A percentile compares a stretch with the other conserved stretches of the same genome.
These are phyloP conservation scores for Kurtzmaniella quercitrusa DNA, from an alignment of 1,139 yeast species.

Conservation along the genomic window DNA sequence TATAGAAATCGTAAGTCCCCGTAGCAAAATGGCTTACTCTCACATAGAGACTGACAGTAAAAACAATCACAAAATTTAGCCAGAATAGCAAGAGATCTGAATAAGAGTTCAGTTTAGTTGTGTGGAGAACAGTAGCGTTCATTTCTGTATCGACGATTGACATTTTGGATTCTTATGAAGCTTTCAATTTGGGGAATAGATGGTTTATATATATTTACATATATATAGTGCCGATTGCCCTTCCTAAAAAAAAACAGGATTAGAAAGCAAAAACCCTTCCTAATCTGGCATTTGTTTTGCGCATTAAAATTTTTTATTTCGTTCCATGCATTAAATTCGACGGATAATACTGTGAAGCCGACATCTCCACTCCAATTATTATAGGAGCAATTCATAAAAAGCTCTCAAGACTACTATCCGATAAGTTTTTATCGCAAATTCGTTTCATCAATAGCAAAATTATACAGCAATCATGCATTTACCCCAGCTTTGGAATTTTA, in stretches of 20 bases:
- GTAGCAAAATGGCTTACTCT: conserved; percentile 20
- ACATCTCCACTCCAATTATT: neutral
- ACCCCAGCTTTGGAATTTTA: too few relatives aligned
- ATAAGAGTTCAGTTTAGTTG: neutral
- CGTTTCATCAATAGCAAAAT: too few relatives aligned
- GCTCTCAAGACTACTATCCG: too few relatives aligned
- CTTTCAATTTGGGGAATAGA: too few relatives aligned
- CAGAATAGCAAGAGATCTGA: neutral
- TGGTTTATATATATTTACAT: neutral
- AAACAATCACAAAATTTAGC: neutral
- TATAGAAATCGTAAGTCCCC: conserved; percentile 18
- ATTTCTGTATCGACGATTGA: neutral
- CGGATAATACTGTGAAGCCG: neutral
- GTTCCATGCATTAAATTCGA: neutral
- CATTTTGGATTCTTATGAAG: neutral
- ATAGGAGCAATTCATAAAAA: too few relatives aligned
- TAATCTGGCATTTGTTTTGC: neutral
- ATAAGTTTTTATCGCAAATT: too few relatives aligned
- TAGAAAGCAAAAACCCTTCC: neutral
- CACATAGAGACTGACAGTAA: neutral
- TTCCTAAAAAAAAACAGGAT: neutral
- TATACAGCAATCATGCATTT: too few relatives aligned
- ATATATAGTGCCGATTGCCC: too few relatives aligned
- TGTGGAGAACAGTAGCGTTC: neutral
- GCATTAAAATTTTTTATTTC: neutral